phyloP scores from a whole-genome alignment of 768 basidiomycete genomes.

The Auricularia auricula-judae region DNA sequence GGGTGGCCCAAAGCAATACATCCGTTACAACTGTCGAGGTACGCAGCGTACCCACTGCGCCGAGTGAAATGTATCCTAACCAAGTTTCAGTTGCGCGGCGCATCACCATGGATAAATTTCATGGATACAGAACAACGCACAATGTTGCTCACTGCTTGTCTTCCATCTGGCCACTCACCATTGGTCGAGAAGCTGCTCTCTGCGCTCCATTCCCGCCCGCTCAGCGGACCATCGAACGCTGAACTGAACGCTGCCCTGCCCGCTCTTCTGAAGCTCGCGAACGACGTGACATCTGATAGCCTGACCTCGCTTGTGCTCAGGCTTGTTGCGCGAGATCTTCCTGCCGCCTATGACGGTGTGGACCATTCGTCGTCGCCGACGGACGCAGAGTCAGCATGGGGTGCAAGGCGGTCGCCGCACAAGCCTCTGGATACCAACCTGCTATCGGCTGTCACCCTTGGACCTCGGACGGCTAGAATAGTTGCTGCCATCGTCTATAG shows the following conservation, averaged over 20 bases:
- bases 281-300: neutral
- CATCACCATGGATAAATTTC: slow-evolving; percentile 45
- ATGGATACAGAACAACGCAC: slow-evolving; percentile 33
- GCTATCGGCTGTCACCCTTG: neutral
- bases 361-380: neutral
- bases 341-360: neutral
- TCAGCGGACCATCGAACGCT: neutral
- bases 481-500: neutral
- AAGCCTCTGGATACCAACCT: neutral
- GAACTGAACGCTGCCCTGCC: neutral
- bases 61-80: too few species aligned
- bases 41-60: too few species aligned
- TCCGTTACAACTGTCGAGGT: slow-evolving; percentile 7
- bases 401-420: neutral
- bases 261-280: neutral
- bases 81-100: neutral
- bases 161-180: neutral
- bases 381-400: neutral
- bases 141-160: slow-evolving; percentile 27
- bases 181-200: neutral
- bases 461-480: neutral
- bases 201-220: neutral
- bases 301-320: neutral
- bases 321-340: neutral
- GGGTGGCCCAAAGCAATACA: slow-evolving; percentile 18